Evolutionary conservation across 2,329 filamentous ascomycete genomes (phyloP).

Genomic region (Fusarium torulosum): DNA sequence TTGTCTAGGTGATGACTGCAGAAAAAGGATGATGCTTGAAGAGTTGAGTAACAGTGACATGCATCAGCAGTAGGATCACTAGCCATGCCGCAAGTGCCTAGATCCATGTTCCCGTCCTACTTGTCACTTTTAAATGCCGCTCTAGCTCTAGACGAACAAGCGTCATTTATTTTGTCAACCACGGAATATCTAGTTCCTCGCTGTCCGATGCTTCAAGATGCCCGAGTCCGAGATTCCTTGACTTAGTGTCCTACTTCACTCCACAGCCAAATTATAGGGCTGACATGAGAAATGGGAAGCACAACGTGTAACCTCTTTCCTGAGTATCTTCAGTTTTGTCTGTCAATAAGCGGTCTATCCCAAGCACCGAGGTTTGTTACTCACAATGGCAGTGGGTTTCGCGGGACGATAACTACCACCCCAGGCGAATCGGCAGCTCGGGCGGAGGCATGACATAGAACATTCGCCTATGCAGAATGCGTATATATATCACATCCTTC

Average conservation of each 20-base stretch:
- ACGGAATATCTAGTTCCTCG: not conserved
- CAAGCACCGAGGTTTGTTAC: constrained; percentile 2
- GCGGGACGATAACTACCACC: not conserved
- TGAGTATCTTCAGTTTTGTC: not conserved
- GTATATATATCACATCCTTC: not conserved
- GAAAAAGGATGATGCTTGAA: not conserved
- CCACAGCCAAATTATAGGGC: constrained; percentile 30
- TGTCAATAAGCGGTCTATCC: not conserved
- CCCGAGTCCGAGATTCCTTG: not conserved
- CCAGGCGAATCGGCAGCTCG: not conserved
- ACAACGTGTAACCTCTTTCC: constrained; percentile 18
- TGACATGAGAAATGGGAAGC: constrained; percentile 29
- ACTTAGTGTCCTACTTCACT: not conserved
- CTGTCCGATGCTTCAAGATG: not conserved
- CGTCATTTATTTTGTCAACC: not conserved
- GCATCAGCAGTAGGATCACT: constrained; percentile 6
- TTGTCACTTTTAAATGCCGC: not conserved
- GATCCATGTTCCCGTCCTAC: not conserved
- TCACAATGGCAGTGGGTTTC: constrained; percentile 1
- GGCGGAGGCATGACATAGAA: constrained; percentile 4
- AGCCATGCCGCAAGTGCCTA: constrained; percentile 18
- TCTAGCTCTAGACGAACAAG: not conserved
- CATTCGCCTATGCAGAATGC: not conserved
- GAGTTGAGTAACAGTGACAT: constrained; percentile 19
- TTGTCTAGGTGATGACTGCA: constrained; percentile 34